phyloP scores from a whole-genome alignment of 352 stramenopile species.

The Saprolegnia diclina region DNA sequence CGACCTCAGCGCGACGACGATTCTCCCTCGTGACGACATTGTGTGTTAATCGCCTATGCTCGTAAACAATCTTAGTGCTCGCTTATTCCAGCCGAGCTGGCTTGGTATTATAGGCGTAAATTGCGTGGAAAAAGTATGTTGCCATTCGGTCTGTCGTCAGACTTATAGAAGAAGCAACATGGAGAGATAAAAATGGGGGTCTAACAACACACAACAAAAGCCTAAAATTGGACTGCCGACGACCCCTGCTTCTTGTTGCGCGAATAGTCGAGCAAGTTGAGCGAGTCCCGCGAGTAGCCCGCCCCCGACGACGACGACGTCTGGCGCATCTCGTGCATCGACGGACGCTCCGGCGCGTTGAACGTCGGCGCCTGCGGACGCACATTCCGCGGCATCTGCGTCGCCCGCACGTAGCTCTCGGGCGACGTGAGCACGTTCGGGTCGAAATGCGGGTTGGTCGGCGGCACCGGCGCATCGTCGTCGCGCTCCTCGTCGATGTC shows the following conservation, averaged over 20 bases:
- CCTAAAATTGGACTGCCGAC: slow-evolving; percentile 2
- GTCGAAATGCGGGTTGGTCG: slow-evolving; percentile 29
- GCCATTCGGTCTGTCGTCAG: background rate
- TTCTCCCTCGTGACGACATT: slow-evolving; percentile 12
- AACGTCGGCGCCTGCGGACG: slow-evolving; percentile 26
- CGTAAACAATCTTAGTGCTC: too few species aligned
- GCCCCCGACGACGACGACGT: slow-evolving; percentile 36
- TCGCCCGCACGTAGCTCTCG: slow-evolving; percentile 66
- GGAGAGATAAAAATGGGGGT: slow-evolving; percentile 9
- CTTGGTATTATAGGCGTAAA: too few species aligned
- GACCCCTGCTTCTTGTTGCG: slow-evolving; percentile 54
- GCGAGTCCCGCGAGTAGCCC: slow-evolving; percentile 67
- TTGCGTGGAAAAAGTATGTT: too few species aligned
- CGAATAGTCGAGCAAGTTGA: slow-evolving; percentile 78
- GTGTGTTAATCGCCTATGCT: slow-evolving; percentile 2
- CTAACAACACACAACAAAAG: slow-evolving; percentile 11
- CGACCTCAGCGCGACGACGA: background rate
- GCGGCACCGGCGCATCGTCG: slow-evolving; percentile 31
- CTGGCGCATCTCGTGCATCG: slow-evolving; percentile 23
- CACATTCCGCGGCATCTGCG: slow-evolving; percentile 54
- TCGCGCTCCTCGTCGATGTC: slow-evolving; percentile 53
- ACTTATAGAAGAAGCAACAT: background rate
- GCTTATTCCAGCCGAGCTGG: too few species aligned
- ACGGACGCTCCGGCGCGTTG: slow-evolving; percentile 26
- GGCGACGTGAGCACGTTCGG: slow-evolving; percentile 60